A percentile compares a stretch with the other conserved stretches of the same genome.
phyloP scores from a whole-genome alignment of 148 eudicot genomes.

The Camellia granthamiana region DNA sequence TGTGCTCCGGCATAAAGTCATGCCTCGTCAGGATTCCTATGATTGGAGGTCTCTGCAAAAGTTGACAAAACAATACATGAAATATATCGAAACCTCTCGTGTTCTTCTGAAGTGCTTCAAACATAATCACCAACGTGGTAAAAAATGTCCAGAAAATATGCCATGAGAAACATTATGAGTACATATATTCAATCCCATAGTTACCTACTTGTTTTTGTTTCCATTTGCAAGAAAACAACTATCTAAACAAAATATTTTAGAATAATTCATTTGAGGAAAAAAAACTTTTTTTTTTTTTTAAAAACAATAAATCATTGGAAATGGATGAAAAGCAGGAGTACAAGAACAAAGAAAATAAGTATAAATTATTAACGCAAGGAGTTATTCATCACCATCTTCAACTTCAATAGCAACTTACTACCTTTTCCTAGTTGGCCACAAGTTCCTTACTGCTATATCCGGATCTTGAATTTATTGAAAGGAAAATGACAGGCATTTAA shows the following conservation, averaged over 20 bases:
- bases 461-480: too few species aligned
- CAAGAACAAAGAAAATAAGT: background rate
- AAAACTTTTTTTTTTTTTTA: background rate
- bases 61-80: background rate
- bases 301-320: too few species aligned
- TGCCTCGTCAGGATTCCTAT: slow-evolving; percentile 69
- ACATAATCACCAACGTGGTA: background rate
- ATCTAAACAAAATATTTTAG: background rate
- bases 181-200: too few species aligned
- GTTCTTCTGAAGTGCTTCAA: background rate
- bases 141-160: too few species aligned
- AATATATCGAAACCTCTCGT: too few species aligned
- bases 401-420: background rate
- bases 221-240: background rate
- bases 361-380: background rate
- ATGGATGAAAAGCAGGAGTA: background rate
- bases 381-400: background rate
- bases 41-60: slow-evolving; percentile 59
- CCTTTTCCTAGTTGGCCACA: background rate
- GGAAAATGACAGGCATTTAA: too few species aligned
- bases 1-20: slow-evolving; percentile 70
- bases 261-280: background rate
- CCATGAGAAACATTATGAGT: too few species aligned
- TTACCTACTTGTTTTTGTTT: background rate
- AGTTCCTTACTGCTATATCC: background rate